Evolutionary conservation across 805 yeast genomes (phyloP), one percentile per base, ranked within the genome.

Genomic region (Dipodascus geniculatus): DNA sequence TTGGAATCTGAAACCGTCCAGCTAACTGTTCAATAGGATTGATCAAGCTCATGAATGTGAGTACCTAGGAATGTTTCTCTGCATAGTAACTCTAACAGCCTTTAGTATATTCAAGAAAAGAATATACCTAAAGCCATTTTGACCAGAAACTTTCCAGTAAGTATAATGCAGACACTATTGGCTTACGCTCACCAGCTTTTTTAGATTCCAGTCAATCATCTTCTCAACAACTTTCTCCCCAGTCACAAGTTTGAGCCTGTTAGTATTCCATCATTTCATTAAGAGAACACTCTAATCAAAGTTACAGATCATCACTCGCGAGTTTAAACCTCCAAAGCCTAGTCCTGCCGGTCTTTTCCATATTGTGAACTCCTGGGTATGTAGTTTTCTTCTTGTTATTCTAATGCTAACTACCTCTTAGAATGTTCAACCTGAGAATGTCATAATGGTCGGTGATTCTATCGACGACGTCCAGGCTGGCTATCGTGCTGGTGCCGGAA

Each of bases 381-480:
- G 17, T n/a, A 19, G 11, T 28, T 11, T 38, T 17, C 14, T 38
- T 38, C 19, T n/a, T n/a, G 22, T 33, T 17, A 16, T 16, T 31
- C n/a, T 42, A 38, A 11, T 23, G 51, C 50, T 23, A 6, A 38
- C 44, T 6, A 6, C 20, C 3, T 2, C n/a, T 16, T 28, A 59
- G 63, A 56, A 70, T 1, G 50, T 76, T 17, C 59, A 65, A 1
- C 78, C 85, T 0, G 58, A 65, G 17, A 69, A 76, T 42, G 57
- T 83, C 28, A 62, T 82, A 3, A 83, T 83, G 89, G 84, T 83
- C 16, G 90, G 90, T 11, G 89, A 83, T 62, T 83, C 88, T 0
- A 65, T 71, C 44, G 89, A 83, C 65, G 90, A 83, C 61, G 79
- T 83, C 81, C 67, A 60, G 47, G 78, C 85, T 28, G 89, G 87